Conservation (phyloP, 2,329 filamentous ascomycete species). For the Aspergillus ochraceoroseus region DNA sequence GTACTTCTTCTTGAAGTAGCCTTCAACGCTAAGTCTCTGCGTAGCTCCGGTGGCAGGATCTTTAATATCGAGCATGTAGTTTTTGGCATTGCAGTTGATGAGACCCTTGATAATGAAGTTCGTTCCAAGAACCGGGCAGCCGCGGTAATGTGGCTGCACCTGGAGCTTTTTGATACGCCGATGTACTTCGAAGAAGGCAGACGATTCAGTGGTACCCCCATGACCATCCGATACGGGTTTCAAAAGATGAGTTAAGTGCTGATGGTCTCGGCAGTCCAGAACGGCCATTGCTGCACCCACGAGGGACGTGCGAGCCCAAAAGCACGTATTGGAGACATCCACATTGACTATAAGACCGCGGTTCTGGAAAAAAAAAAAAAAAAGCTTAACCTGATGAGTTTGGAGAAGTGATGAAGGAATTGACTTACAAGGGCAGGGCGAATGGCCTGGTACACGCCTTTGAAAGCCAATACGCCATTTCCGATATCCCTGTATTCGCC, state of each 20-base stretch:
- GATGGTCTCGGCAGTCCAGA: constrained; percentile 29
- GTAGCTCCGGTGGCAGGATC: constrained; percentile 38
- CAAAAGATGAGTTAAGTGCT: constrained; percentile 28
- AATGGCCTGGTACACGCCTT: constrained; percentile 83
- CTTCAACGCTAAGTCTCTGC: constrained; percentile 54
- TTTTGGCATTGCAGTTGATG: constrained; percentile 39
- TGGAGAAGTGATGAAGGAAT: constrained; percentile 2
- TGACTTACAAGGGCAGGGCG: constrained; percentile 60
- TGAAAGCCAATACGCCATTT: constrained; percentile 68
- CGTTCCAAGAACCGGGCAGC: constrained; percentile 33
- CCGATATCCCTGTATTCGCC: constrained; percentile 54
- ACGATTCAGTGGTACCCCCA: constrained; percentile 25
- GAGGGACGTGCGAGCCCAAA: constrained; percentile 59
- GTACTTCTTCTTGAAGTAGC: constrained; percentile 54
- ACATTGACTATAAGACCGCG: constrained; percentile 74
- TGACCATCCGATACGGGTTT: constrained; percentile 23
- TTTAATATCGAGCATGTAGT: constrained; percentile 43
- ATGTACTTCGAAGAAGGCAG: constrained; percentile 26
- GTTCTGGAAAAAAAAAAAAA: constrained; percentile 36
- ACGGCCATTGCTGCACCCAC: constrained; percentile 35
- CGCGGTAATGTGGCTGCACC: constrained; percentile 37
- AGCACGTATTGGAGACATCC: constrained; percentile 86
- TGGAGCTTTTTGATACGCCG: constrained; percentile 34
- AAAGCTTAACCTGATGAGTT: constrained; percentile 23
- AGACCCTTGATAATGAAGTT: constrained; percentile 52